Percentiles rank a stretch among this genome's conserved stretches.
These are phyloP conservation scores for Pyronema domesticum DNA, from an alignment of 495 filamentous ascomycete species.

Conservation along the genomic window DNA sequence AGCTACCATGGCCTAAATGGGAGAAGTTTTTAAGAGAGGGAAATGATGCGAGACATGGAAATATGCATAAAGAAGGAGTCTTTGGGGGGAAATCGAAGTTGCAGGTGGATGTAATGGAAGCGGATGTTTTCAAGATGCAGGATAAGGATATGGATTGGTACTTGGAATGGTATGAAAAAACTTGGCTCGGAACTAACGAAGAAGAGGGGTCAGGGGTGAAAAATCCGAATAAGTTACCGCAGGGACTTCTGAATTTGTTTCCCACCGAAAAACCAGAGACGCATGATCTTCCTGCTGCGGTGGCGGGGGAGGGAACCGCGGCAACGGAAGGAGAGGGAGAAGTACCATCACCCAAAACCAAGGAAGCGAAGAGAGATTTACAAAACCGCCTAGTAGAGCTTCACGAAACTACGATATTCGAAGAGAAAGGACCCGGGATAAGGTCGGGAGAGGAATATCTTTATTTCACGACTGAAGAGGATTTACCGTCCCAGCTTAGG, in stretches of 20 bases:
- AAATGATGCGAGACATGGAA: conserved; percentile 12
- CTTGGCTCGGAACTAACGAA: conserved; percentile 39
- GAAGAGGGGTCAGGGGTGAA: conserved; percentile 26
- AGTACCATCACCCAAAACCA: conserved; percentile 7
- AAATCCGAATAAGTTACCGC: conserved; percentile 5
- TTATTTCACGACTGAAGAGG: conserved; percentile 11
- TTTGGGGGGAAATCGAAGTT: conserved; percentile 28
- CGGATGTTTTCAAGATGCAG: conserved; percentile 51
- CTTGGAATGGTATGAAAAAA: conserved; percentile 74
- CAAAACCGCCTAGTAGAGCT: conserved; percentile 12
- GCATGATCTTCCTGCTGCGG: not conserved
- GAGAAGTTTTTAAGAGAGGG: conserved; percentile 31
- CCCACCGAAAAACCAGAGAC: conserved; percentile 19
- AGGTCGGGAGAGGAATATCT: conserved; percentile 23
- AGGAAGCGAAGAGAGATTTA: not conserved
- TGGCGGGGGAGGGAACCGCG: not conserved
- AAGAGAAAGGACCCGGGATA: conserved; percentile 21
- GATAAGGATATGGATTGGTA: conserved; percentile 57
- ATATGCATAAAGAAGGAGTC: conserved; percentile 18
- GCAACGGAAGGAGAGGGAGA: conserved; percentile 1
- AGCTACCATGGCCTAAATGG: conserved; percentile 62
- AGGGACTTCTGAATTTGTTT: conserved; percentile 33
- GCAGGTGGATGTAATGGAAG: conserved; percentile 37
- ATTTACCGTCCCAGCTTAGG: conserved; percentile 13
- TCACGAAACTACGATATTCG: conserved; percentile 15